These are phyloP conservation scores for Cystobasidium sp. DNA, from an alignment of 1,284 basidiomycete species.

Conservation along the genomic window DNA sequence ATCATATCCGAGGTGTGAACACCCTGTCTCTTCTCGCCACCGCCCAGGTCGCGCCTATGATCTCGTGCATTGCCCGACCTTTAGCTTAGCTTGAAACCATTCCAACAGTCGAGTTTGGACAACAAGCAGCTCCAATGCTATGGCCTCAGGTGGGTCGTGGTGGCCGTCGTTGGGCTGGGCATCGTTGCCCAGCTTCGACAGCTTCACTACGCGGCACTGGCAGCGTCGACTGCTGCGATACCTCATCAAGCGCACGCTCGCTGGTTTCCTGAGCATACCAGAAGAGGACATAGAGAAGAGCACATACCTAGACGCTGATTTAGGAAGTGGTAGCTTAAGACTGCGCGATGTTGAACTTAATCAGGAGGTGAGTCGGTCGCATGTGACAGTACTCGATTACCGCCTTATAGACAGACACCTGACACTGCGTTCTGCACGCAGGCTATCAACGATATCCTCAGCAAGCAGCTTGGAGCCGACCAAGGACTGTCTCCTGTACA, in stretches of 20 bases:
- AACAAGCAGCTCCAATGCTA: conserved; percentile 25
- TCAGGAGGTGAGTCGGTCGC: conserved; percentile 3
- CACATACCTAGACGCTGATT: conserved; percentile 37
- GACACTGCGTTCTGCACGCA: not conserved
- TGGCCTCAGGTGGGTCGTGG: conserved; percentile 36
- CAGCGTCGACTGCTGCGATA: conserved; percentile 38
- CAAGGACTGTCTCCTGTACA: not conserved
- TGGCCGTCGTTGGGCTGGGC: conserved; percentile 29
- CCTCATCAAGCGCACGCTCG: conserved; percentile 30
- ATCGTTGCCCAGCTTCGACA: conserved; percentile 15
- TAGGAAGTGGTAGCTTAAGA: conserved; percentile 23
- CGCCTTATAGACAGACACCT: not conserved
- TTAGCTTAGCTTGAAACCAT: not conserved
- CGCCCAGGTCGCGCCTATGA: not conserved
- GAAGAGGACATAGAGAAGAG: conserved; percentile 36
- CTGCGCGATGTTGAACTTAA: conserved; percentile 38
- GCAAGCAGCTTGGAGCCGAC: conserved; percentile 2
- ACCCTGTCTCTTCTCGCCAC: not conserved
- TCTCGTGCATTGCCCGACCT: not conserved
- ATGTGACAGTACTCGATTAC: not conserved
- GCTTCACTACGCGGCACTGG: conserved; percentile 39
- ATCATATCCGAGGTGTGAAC: no score
- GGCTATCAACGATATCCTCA: conserved; percentile 27
- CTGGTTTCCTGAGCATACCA: conserved; percentile 25
- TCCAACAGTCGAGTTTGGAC: not conserved